Percentiles rank a stretch among this genome's conserved stretches.
Evolutionary conservation across 306 rosid species (phyloP).

Genomic region (Vachellia collinsii): DNA sequence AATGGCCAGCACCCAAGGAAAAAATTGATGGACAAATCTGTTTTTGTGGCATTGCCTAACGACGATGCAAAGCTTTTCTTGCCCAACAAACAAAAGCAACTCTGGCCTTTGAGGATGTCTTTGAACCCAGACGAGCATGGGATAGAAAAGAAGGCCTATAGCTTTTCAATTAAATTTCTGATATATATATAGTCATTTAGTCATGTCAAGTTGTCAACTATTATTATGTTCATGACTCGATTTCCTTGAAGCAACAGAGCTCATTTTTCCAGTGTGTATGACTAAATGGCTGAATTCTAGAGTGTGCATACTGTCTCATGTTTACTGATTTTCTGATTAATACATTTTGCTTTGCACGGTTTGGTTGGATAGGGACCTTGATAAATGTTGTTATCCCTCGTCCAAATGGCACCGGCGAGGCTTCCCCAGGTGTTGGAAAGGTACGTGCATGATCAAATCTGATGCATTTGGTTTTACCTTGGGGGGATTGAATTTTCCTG

Average conservation of each 20-base stretch:
- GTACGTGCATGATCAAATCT: conserved; percentile 41
- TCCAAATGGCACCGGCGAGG: conserved; percentile 49
- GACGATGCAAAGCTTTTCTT: conserved; percentile 1
- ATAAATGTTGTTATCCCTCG: conserved; percentile 78
- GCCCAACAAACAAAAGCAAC: neutral
- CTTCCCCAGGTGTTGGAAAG: conserved; percentile 71
- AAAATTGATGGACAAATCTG: conserved; percentile 8
- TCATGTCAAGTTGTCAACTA: too few relatives aligned
- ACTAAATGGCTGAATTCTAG: neutral
- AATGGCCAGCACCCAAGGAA: too few relatives aligned
- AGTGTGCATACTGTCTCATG: conserved; percentile 6
- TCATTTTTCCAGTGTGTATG: neutral
- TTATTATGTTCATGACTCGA: neutral
- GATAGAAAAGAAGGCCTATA: neutral
- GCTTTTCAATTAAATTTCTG: neutral
- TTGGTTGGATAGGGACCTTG: conserved; percentile 60
- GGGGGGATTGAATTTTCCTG: too few relatives aligned
- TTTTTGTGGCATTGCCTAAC: neutral
- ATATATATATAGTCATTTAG: too few relatives aligned
- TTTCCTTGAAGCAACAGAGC: neutral
- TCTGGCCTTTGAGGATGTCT: conserved; percentile 1
- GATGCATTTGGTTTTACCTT: too few relatives aligned
- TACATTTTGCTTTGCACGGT: conserved; percentile 25
- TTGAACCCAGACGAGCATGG: neutral
- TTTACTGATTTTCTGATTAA: conserved; percentile 18